Percentiles rank a stretch among this genome's conserved stretches.
These are phyloP conservation scores for Aspergillus phoenicis DNA, from an alignment of 2,329 filamentous ascomycete species.

Conservation along the genomic window DNA sequence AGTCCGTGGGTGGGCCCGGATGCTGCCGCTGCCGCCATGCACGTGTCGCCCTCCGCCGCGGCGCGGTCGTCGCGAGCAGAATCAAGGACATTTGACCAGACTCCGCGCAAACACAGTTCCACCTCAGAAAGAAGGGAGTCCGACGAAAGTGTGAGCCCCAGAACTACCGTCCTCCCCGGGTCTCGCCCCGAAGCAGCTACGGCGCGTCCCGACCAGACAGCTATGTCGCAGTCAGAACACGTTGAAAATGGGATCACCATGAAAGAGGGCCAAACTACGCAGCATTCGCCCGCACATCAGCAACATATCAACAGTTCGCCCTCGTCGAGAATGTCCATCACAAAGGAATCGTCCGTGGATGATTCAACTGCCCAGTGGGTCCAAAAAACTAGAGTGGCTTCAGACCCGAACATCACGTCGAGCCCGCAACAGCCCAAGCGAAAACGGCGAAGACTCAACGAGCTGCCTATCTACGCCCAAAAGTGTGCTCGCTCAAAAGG, in stretches of 20 bases:
- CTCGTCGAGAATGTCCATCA: slow-evolving; percentile 21
- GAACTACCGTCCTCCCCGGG: slow-evolving; percentile 54
- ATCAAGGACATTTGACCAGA: slow-evolving; percentile 34
- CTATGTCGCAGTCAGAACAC: slow-evolving; percentile 27
- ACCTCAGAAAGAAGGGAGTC: slow-evolving; percentile 68
- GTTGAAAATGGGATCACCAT: slow-evolving; percentile 30
- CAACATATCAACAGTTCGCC: slow-evolving; percentile 35
- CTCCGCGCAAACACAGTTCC: slow-evolving; percentile 45
- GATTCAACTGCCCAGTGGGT: slow-evolving; percentile 19
- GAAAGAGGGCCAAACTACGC: slow-evolving; percentile 28
- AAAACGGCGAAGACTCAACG: slow-evolving; percentile 55
- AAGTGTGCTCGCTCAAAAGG: slow-evolving; percentile 46
- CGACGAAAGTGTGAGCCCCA: slow-evolving; percentile 76
- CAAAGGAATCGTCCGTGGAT: slow-evolving; percentile 18
- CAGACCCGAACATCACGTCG: slow-evolving; percentile 20
- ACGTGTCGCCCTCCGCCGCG: slow-evolving; percentile 35
- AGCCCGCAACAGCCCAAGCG: slow-evolving; percentile 46
- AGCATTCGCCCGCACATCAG: slow-evolving; percentile 15
- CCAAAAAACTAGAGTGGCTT: slow-evolving; percentile 29
- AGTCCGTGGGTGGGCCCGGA: slow-evolving; percentile 39
- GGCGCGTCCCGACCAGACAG: slow-evolving; percentile 29
- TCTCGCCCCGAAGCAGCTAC: slow-evolving; percentile 34
- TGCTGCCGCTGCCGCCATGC: slow-evolving; percentile 28
- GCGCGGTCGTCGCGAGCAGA: slow-evolving; percentile 46
- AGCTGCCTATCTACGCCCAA: slow-evolving; percentile 56